Evolutionary conservation across 331 rosid genomes (phyloP).

Genomic region (Telfairia occidentalis): DNA sequence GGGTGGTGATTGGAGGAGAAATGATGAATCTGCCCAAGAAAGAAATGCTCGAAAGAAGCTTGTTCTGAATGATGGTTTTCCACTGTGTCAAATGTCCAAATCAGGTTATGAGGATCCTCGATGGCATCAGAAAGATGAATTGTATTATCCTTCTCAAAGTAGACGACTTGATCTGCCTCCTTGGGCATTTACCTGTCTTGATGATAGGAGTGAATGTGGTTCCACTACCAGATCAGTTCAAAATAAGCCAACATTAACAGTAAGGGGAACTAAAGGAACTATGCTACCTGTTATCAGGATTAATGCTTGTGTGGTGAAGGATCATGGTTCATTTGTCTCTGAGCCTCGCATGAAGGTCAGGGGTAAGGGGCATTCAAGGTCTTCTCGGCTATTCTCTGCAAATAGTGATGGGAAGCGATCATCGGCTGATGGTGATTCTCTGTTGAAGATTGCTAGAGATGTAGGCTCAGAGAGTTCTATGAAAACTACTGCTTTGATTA

Average conservation of each 20-base stretch:
- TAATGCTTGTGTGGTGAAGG: conserved; percentile 88
- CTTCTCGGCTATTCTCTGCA: conserved; percentile 50
- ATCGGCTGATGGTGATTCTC: conserved; percentile 60
- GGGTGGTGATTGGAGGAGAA: conserved; percentile 99
- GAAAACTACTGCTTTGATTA: conserved; percentile 26
- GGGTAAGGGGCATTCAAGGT: conserved; percentile 59
- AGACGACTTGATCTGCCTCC: conserved; percentile 77
- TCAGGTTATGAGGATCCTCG: conserved; percentile 95
- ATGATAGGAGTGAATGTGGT: conserved; percentile 48
- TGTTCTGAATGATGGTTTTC: conserved; percentile 75
- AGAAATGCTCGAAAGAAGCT: conserved; percentile 62
- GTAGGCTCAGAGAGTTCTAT: conserved; percentile 36
- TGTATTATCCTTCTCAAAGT: conserved; percentile 72
- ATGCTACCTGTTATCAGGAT: conserved; percentile 80
- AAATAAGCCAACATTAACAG: conserved; percentile 35
- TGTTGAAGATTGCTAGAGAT: conserved; percentile 30
- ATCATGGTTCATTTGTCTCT: conserved; percentile 69
- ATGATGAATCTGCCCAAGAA: conserved; percentile 65
- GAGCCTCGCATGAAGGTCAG: conserved; percentile 64
- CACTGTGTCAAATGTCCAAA: conserved; percentile 72
- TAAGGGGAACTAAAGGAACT: conserved; percentile 75
- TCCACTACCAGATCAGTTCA: conserved; percentile 33
- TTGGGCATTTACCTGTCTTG: conserved; percentile 84
- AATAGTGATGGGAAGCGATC: conserved; percentile 67
- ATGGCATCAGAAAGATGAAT: conserved; percentile 74